phyloP scores from a whole-genome alignment of 2,329 filamentous ascomycete genomes.

The Xylariomycetidae sp. region DNA sequence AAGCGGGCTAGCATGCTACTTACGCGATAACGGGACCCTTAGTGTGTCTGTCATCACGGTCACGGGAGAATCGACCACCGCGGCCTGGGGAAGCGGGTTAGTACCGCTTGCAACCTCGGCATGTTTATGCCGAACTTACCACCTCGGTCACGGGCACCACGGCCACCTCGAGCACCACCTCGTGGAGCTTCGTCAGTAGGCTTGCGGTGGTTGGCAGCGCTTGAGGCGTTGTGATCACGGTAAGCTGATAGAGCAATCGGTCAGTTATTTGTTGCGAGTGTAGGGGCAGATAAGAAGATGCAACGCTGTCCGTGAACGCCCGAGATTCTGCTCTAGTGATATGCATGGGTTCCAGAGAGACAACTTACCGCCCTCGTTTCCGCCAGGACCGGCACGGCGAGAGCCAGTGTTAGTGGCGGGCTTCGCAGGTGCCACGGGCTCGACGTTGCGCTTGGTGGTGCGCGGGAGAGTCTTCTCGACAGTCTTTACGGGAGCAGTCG shows the following conservation, averaged over 20 bases:
- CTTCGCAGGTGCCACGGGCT: conserved; percentile 62
- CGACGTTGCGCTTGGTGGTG: conserved; percentile 78
- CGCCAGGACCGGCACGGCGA: conserved; percentile 57
- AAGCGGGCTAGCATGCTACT: conserved; percentile 16
- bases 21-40: conserved; percentile 43
- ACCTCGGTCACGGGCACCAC: conserved; percentile 59
- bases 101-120: not conserved
- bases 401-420: conserved; percentile 36
- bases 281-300: too few relatives aligned
- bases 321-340: too few relatives aligned
- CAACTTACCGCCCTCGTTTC: conserved; percentile 85
- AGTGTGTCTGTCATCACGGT: conserved; percentile 54
- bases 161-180: conserved; percentile 55
- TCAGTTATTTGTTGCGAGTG: too few relatives aligned
- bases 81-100: conserved; percentile 38
- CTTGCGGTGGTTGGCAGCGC: conserved; percentile 76
- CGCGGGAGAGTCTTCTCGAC: conserved; percentile 78
- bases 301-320: too few relatives aligned
- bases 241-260: too few relatives aligned
- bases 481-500: conserved; percentile 77
- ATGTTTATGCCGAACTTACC: conserved; percentile 34
- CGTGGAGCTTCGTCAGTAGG: conserved; percentile 64
- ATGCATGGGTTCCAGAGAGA: too few relatives aligned
- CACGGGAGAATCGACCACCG: conserved; percentile 47
- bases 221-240: conserved; percentile 81